Evolutionary conservation across 257 asterid species (phyloP).

Genomic region (Gentiana straminea): DNA sequence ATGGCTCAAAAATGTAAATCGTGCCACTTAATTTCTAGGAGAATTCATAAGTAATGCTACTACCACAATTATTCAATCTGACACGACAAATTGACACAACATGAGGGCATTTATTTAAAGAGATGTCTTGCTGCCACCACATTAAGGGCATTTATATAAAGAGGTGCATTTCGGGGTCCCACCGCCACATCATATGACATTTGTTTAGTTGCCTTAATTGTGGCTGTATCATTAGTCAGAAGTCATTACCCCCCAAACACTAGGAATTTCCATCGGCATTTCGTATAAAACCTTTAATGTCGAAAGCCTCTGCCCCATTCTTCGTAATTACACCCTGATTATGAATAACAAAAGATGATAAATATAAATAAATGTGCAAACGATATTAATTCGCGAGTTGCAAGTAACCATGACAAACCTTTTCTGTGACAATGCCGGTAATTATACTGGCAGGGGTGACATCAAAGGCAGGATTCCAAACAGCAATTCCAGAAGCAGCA

Average conservation of each 20-base stretch:
- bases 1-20: too few species aligned
- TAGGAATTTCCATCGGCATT: conserved; percentile 8
- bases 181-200: too few species aligned
- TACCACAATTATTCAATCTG: too few species aligned
- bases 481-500: conserved; percentile 88
- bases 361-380: not conserved
- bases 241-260: conserved; percentile 1
- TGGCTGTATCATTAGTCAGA: not conserved
- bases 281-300: conserved; percentile 40
- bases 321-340: conserved; percentile 71
- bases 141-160: too few species aligned
- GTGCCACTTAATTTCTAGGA: too few species aligned
- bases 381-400: too few species aligned
- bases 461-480: conserved; percentile 98
- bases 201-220: too few species aligned
- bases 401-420: conserved; percentile 32
- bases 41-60: too few species aligned
- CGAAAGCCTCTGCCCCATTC: conserved; percentile 45
- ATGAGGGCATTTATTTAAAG: too few species aligned
- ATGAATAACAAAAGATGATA: conserved; percentile 1
- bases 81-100: too few species aligned
- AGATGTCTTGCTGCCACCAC: too few species aligned
- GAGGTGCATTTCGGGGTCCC: too few species aligned
- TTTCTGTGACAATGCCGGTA: conserved; percentile 72
- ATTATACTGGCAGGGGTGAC: conserved; percentile 80